phyloP scores from a whole-genome alignment of 805 yeast genomes.

The Deakozyma indianensis region DNA sequence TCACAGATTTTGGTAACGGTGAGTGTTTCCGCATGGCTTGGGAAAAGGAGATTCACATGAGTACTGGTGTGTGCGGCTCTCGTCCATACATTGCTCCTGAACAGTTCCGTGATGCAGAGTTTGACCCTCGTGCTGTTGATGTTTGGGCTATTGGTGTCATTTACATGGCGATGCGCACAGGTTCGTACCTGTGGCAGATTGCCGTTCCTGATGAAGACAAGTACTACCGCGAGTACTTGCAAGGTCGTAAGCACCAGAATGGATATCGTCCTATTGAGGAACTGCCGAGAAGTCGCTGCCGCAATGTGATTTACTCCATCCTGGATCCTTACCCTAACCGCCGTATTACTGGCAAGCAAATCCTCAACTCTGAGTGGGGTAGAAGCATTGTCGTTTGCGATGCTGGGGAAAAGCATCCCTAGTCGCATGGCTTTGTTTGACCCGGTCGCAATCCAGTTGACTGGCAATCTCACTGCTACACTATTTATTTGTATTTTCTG shows the following conservation, averaged over 20 bases:
- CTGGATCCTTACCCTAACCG: slow-evolving; percentile 80
- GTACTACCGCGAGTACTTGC: slow-evolving; percentile 58
- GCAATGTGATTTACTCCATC: slow-evolving; percentile 84
- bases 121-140: slow-evolving; percentile 70
- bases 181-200: slow-evolving; percentile 79
- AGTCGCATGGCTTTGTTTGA: slow-evolving; percentile 2
- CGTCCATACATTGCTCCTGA: slow-evolving; percentile 90
- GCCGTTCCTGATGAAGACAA: slow-evolving; percentile 64
- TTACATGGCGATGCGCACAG: slow-evolving; percentile 70
- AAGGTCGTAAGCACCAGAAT: slow-evolving; percentile 60
- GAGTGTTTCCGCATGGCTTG: slow-evolving; percentile 81
- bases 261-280: slow-evolving; percentile 88
- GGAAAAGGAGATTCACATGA: slow-evolving; percentile 55
- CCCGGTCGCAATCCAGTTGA: no score
- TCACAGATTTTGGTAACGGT: slow-evolving; percentile 81
- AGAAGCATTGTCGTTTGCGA: slow-evolving; percentile 69
- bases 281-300: slow-evolving; percentile 71
- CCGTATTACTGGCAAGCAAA: slow-evolving; percentile 74
- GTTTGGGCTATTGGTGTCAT: slow-evolving; percentile 79
- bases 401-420: slow-evolving; percentile 35
- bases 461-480: no score
- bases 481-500: neutral
- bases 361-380: slow-evolving; percentile 89
- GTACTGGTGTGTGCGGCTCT: slow-evolving; percentile 64
- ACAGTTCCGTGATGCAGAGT: slow-evolving; percentile 41